Evolutionary conservation across 495 filamentous ascomycete species (phyloP).

Genomic region (Hyphodiscus hymeniophilus): DNA sequence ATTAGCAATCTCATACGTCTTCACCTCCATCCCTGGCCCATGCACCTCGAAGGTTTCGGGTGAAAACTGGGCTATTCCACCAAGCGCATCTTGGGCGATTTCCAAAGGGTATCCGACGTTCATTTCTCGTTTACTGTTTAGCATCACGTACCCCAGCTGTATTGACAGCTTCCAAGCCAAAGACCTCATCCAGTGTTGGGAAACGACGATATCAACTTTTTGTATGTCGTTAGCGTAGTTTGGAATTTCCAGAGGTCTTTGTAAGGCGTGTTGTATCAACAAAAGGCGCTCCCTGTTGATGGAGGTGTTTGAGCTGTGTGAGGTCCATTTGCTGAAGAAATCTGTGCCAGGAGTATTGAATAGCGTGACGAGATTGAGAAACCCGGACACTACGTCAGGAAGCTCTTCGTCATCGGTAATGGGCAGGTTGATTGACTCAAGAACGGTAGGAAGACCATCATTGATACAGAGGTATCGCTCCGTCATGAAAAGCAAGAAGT

Average conservation of each 20-base stretch:
- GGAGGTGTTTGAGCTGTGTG: slow-evolving; percentile 3
- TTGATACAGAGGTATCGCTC: slow-evolving; percentile 8
- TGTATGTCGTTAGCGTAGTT: slow-evolving; percentile 4
- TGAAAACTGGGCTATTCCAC: slow-evolving; percentile 3
- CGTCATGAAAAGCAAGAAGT: slow-evolving; percentile 10
- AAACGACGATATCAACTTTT: slow-evolving; percentile 7
- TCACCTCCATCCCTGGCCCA: slow-evolving; percentile 8
- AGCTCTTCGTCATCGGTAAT: slow-evolving; percentile 1
- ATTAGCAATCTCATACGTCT: slow-evolving; percentile 7
- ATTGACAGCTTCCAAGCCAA: slow-evolving; percentile 7
- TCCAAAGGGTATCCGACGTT: slow-evolving; percentile 6
- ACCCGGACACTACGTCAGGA: slow-evolving; percentile 4
- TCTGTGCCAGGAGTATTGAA: slow-evolving; percentile 6
- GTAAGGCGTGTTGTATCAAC: slow-evolving; percentile 5
- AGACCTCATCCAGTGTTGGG: slow-evolving; percentile 7
- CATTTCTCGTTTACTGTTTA: slow-evolving; percentile 6
- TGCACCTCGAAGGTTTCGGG: slow-evolving; percentile 4
- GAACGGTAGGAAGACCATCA: slow-evolving; percentile 4
- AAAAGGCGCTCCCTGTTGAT: slow-evolving; percentile 3
- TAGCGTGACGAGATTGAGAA: slow-evolving; percentile 7
- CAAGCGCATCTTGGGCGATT: slow-evolving; percentile 5
- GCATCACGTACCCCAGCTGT: slow-evolving; percentile 4
- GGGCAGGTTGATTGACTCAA: slow-evolving; percentile 5
- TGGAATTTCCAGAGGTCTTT: slow-evolving; percentile 1
- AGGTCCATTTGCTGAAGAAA: slow-evolving; percentile 10